These are phyloP conservation scores for Nicotiana tabacum DNA, from an alignment of 257 asterid species.

Conservation along the genomic window DNA sequence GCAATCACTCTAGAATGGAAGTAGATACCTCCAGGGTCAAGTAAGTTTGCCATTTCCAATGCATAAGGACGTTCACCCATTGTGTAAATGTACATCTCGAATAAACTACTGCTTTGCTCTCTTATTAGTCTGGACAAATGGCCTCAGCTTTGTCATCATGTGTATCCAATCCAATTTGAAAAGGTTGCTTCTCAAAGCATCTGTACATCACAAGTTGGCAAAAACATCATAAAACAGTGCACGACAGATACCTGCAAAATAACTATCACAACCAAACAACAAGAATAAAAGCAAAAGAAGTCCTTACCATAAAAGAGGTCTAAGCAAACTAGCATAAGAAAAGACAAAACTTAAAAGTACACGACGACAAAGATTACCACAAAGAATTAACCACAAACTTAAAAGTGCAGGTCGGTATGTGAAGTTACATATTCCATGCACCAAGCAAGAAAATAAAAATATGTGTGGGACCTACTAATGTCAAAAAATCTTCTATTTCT, in stretches of 20 bases:
- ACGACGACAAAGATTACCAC: neutral
- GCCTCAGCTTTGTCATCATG: constrained; percentile 97
- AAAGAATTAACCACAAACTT: neutral
- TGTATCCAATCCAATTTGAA: constrained; percentile 61
- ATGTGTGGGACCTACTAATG: too few relatives aligned
- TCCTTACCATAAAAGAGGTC: neutral
- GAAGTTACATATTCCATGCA: too few relatives aligned
- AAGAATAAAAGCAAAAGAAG: neutral
- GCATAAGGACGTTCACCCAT: constrained; percentile 97
- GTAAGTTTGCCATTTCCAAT: constrained; percentile 74
- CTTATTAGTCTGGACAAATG: too few relatives aligned
- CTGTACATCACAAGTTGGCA: constrained; percentile 32
- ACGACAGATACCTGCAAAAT: neutral
- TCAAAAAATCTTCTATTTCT: too few relatives aligned
- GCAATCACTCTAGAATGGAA: constrained; percentile 82
- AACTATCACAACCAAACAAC: neutral
- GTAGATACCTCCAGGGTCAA: constrained; percentile 67
- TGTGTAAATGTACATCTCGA: constrained; percentile 91
- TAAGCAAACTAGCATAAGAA: neutral
- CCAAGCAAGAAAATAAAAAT: too few relatives aligned
- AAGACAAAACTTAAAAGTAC: neutral
- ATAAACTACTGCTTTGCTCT: constrained; percentile 50
- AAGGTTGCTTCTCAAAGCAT: constrained; percentile 51
- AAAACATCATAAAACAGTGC: neutral
- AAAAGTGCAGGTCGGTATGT: too few relatives aligned